Evolutionary conservation across 495 filamentous ascomycete species (phyloP).

Genomic region (Neohortaea acidophila): DNA sequence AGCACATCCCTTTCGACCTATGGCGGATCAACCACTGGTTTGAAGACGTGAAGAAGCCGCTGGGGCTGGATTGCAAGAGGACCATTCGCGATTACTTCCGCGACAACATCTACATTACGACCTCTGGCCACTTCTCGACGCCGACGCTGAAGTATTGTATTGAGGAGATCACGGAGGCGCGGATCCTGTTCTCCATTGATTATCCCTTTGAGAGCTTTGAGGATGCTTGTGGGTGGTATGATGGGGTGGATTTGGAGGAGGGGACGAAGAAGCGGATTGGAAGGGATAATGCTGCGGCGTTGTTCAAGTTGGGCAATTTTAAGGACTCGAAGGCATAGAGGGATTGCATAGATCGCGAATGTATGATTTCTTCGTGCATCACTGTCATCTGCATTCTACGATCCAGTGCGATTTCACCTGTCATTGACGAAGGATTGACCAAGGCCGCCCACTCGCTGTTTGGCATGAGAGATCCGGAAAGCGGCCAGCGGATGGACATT

Average conservation of each 20-base stretch:
- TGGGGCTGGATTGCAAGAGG: slow-evolving; percentile 28
- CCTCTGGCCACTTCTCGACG: slow-evolving; percentile 45
- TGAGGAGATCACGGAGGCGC: slow-evolving; percentile 7
- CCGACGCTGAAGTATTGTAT: slow-evolving; percentile 28
- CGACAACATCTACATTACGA: slow-evolving; percentile 50
- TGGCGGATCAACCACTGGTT: slow-evolving; percentile 48
- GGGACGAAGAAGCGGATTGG: not conserved
- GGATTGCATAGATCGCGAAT: too few relatives aligned
- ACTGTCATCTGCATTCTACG: too few relatives aligned
- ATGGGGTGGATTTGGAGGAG: slow-evolving; percentile 1
- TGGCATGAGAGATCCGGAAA: too few relatives aligned
- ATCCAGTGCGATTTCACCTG: too few relatives aligned
- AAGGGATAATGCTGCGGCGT: not conserved
- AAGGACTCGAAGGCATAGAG: not conserved
- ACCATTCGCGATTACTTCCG: slow-evolving; percentile 44
- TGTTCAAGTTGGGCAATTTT: slow-evolving; percentile 1
- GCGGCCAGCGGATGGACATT: too few relatives aligned
- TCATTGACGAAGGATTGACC: too few relatives aligned
- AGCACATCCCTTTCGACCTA: slow-evolving; percentile 49
- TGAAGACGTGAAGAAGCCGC: slow-evolving; percentile 32
- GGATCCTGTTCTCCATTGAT: slow-evolving; percentile 18
- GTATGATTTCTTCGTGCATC: too few relatives aligned
- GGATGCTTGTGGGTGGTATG: slow-evolving; percentile 17
- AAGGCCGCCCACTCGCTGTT: too few relatives aligned
- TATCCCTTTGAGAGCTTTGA: slow-evolving; percentile 19